Base-by-base conservation (phyloP, 2,329 filamentous ascomycete genomes). In the Emericellopsis atlantica region DNA sequence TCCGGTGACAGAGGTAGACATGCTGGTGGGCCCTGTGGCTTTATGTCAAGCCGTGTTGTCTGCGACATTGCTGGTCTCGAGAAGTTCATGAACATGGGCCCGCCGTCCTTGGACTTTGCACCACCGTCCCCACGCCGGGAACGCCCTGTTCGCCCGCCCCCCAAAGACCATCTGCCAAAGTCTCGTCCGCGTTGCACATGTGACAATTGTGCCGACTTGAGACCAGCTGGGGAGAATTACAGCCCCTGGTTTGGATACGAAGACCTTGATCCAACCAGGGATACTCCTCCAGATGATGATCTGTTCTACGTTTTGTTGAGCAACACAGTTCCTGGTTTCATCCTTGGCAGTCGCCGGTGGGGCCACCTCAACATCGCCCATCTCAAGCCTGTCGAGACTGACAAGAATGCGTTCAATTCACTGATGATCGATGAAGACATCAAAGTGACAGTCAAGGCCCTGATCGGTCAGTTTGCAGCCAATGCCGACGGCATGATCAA, bases 381-480 rank as follows among this genome's bases (percentile, higher is more conserved):
- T 37, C 55, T 71, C 42, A 49, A 51, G 37, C 60, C 62, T 6
- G 54, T 70, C 40, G 52, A 57, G 39, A 60, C 62, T 2, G 67
- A 70, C 49, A 62, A 54, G 40, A 65, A 70, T 32, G 66, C 67
- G 3, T 71, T 70, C 62, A 65, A 66, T 50, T 65, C 66, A 43
- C 63, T 71, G 22, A 65, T 70, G 6, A 60, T 71, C 10, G 65
- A 71, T 43, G 58, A 65, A 14, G 64, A 67, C 41, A 55, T 70
- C 53, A 71, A 70, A 50, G 44, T 59, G 42, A 69, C 66, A 1
- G 65, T 70, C 46, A 66, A 62, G 42, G 59, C 65, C 4, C 57
- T 70, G 40, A 64, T 69, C 39, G 65, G 66, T 42, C 67, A 67
- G 49, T 69, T 69, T 44, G 60, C 65, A 37, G 59, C 52, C 5